Evolutionary conservation across 1,139 yeast genomes (phyloP), one percentile per base, ranked within the genome.

Genomic region (Sugiyamaella sp.): DNA sequence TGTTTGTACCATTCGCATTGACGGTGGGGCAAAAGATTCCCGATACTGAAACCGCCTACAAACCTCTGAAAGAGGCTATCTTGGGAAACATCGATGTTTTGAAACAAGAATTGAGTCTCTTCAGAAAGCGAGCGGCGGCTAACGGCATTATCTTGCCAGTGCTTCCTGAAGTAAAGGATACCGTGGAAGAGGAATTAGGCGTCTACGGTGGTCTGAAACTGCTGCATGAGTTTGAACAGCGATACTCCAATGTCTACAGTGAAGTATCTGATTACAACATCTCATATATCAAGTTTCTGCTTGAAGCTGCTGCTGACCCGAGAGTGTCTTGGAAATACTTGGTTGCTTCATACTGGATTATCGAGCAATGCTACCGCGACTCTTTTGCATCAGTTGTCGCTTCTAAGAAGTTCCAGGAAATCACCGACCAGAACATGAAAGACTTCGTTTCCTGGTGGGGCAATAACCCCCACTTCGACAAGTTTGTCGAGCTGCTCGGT

Each of bases 361-460:
- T 52, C 14, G 55, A 52, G 25, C 40, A 38, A 12, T 52, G 55
- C 29, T 52, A 52, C 25, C 47, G 52, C 9, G 55, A 52, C 17
- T 41, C 55, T 5, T 52, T 43, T 19, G 44, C 32, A 17, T 44
- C 46, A 9, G 52, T 48, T 4, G 41, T 43, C 17, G 19, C 12
- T 8, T 47, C 55, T 8, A 33, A 43, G 3, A 32, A 29, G n/a
- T 52, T 52, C 46, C 20, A 22, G 17, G 16, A 44, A 3, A 40
- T 33, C n/a, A 41, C 55, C 19, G 55, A 52, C 12, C 12, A 25
- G 10, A 22, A 33, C 3, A 46, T 44, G 40, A 41, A 39, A 20
- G 46, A 43, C 32, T 52, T 52, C 39, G 52, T 52, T 39, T 35
- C 47, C 3, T 52, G 55, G 55, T 52, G 55, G 55, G 55, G 55